A percentile compares a stretch with the other conserved stretches of the same genome.
Evolutionary conservation across 495 filamentous ascomycete species (phyloP).

Genomic region (Ascobolus immersus): DNA sequence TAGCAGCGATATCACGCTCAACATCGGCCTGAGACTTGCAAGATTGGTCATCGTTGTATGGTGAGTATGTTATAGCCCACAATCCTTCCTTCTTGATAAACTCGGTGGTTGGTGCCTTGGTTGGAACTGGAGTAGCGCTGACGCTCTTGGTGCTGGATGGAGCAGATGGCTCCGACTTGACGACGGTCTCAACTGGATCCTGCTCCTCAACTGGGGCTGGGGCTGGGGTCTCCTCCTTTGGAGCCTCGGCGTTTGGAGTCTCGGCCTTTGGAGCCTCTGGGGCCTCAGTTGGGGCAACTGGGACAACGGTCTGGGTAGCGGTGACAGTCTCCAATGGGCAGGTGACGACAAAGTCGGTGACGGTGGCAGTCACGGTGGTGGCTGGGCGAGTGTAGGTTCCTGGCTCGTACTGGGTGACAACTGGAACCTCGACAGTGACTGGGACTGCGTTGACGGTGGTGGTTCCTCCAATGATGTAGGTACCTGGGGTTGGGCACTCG

Average conservation of each 20-base stretch:
- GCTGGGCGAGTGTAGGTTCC: slow-evolving; percentile 52
- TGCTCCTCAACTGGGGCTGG: slow-evolving; percentile 7
- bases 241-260: slow-evolving; percentile 9
- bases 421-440: slow-evolving; percentile 38
- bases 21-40: slow-evolving; percentile 47
- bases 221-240: slow-evolving; percentile 12
- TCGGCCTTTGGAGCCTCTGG: slow-evolving; percentile 10
- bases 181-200: neutral
- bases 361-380: slow-evolving; percentile 38
- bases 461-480: slow-evolving; percentile 53
- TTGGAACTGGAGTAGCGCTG: slow-evolving; percentile 1
- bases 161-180: neutral
- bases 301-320: slow-evolving; percentile 13
- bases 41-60: slow-evolving; percentile 30
- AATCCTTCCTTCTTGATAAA: slow-evolving; percentile 18
- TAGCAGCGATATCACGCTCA: slow-evolving; percentile 35
- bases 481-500: slow-evolving; percentile 52
- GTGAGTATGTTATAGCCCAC: slow-evolving; percentile 85
- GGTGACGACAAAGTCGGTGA: slow-evolving; percentile 40
- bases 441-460: slow-evolving; percentile 29
- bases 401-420: slow-evolving; percentile 35
- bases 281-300: slow-evolving; percentile 12
- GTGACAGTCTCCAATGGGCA: slow-evolving; percentile 32
- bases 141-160: neutral
- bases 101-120: slow-evolving; percentile 7